These are phyloP conservation scores for Tolypocladium album DNA, from an alignment of 2,329 filamentous ascomycete genomes.

Conservation along the genomic window DNA sequence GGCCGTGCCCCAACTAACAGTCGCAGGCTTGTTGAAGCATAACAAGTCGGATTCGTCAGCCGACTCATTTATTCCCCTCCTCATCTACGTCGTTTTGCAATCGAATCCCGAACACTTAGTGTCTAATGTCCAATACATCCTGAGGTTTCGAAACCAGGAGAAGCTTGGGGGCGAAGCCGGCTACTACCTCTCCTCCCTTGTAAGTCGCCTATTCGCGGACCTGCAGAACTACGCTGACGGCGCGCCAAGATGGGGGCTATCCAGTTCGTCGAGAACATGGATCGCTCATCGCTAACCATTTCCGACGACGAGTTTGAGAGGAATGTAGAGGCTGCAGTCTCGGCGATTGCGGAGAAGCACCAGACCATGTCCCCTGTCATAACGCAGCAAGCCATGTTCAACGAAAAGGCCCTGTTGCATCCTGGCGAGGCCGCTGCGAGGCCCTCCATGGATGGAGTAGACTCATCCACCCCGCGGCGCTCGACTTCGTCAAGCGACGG, in stretches of 20 bases:
- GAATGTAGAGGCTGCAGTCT: constrained; percentile 94
- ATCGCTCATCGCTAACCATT: constrained; percentile 86
- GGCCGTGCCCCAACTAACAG: background rate
- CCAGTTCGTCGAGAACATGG: constrained; percentile 93
- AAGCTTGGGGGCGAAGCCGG: constrained; percentile 96
- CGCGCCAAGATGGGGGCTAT: constrained; percentile 68
- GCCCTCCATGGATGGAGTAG: constrained; percentile 28
- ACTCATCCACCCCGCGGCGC: constrained; percentile 30
- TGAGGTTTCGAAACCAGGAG: constrained; percentile 93
- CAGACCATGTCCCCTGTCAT: constrained; percentile 37
- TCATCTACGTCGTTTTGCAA: constrained; percentile 93
- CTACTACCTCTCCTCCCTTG: constrained; percentile 91
- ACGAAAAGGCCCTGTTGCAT: constrained; percentile 29
- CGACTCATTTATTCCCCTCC: constrained; percentile 86
- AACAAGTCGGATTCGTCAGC: constrained; percentile 89
- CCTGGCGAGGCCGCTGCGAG: constrained; percentile 21
- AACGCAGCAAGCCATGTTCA: constrained; percentile 27
- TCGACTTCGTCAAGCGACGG: constrained; percentile 47
- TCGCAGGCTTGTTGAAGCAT: constrained; percentile 70
- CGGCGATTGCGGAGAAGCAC: constrained; percentile 87
- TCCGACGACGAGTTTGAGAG: constrained; percentile 90
- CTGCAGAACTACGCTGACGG: background rate
- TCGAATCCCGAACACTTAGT: constrained; percentile 92
- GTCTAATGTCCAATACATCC: constrained; percentile 95
- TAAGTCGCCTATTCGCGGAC: constrained; percentile 17